phyloP scores from a whole-genome alignment of 2,329 filamentous ascomycete species.

The Diplodia intermedia region DNA sequence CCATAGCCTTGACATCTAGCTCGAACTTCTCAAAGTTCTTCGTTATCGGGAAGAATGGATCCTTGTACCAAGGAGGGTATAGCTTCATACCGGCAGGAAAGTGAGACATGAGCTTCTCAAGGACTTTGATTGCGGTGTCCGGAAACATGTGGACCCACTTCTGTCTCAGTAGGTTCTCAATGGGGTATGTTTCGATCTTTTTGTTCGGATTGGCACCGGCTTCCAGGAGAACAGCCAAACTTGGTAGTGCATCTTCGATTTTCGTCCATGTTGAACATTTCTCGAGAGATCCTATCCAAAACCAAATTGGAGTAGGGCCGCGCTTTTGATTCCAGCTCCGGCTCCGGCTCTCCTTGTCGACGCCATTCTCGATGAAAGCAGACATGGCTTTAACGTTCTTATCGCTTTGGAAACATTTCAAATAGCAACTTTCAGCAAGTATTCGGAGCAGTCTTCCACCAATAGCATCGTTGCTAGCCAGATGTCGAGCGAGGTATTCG shows the following conservation, averaged over 20 bases:
- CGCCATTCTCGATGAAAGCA: neutral
- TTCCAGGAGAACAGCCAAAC: neutral
- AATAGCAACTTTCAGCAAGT: neutral
- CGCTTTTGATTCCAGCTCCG: neutral
- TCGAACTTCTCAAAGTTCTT: neutral
- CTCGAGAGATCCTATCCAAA: neutral
- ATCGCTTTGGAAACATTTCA: neutral
- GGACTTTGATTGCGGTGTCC: neutral
- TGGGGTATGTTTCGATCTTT: neutral
- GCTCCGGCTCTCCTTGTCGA: neutral
- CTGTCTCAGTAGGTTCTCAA: neutral
- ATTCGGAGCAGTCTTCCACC: neutral
- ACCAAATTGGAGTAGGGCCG: neutral
- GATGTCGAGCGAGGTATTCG: neutral
- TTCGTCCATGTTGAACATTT: neutral
- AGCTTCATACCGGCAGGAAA: neutral
- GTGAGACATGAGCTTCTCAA: neutral
- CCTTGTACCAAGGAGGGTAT: neutral
- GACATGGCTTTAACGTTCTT: neutral
- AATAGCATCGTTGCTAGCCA: neutral
- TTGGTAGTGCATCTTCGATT: neutral
- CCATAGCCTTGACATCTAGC: neutral
- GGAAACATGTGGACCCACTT: neutral
- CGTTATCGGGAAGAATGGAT: neutral
- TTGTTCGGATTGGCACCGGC: neutral